Percentiles rank a stretch among this genome's conserved stretches.
phyloP scores from a whole-genome alignment of 805 yeast genomes.

The Cyberlindnera meyerae region DNA sequence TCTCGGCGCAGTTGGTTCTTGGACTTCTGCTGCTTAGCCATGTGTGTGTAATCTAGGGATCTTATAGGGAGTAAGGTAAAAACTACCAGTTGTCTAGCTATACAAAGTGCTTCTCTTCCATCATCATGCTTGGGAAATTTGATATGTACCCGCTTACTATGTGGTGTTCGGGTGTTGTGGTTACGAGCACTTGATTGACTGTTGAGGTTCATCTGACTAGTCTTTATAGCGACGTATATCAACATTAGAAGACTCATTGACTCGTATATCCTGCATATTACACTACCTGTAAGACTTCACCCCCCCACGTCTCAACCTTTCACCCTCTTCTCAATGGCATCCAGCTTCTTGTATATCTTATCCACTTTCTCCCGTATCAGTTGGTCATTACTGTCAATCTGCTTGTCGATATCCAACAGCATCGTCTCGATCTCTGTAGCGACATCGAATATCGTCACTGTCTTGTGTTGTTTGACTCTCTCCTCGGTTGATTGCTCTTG shows the following conservation, averaged over 20 bases:
- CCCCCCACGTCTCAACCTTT: too few species aligned
- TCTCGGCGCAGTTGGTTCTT: slow-evolving; percentile 35
- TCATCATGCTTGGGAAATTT: too few species aligned
- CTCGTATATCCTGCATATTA: too few species aligned
- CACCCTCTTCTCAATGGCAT: slow-evolving; percentile 20
- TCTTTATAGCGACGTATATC: too few species aligned
- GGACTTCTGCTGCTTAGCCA: slow-evolving; percentile 25
- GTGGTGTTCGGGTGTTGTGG: slow-evolving; percentile 5
- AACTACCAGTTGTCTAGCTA: too few species aligned
- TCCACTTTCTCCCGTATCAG: slow-evolving; percentile 20
- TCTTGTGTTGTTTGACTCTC: not conserved
- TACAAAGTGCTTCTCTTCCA: too few species aligned
- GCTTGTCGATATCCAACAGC: slow-evolving; percentile 20
- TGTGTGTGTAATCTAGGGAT: too few species aligned
- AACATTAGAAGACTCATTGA: too few species aligned
- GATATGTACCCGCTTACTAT: too few species aligned
- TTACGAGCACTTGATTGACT: too few species aligned
- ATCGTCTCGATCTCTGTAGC: slow-evolving; percentile 28
- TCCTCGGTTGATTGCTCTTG: not conserved
- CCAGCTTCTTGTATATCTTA: slow-evolving; percentile 20
- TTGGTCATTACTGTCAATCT: slow-evolving; percentile 23
- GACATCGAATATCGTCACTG: slow-evolving; percentile 29
- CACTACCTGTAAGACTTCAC: not conserved
- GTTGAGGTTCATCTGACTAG: too few species aligned
- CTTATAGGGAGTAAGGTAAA: too few species aligned